phyloP scores from a whole-genome alignment of 164 flowering plant species.

The Protea cynaroides region DNA sequence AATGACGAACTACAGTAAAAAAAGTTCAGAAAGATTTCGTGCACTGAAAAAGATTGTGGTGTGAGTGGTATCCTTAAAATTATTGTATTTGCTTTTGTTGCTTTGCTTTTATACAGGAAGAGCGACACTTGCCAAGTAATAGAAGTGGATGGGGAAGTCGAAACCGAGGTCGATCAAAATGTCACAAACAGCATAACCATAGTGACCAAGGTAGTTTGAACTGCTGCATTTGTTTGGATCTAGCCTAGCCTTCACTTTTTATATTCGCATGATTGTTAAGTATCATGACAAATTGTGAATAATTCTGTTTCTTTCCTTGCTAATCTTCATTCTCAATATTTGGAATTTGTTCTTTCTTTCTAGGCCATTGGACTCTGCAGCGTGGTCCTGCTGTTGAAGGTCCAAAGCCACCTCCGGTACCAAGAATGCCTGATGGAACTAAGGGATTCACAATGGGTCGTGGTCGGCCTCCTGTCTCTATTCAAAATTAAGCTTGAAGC shows the following conservation, averaged over 20 bases:
- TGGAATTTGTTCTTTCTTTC: neutral
- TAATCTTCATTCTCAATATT: neutral
- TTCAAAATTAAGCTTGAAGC: conserved; percentile 10
- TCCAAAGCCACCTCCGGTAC: conserved; percentile 78
- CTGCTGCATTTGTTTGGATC: neutral
- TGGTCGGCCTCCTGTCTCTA: conserved; percentile 45
- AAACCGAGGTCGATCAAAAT: conserved; percentile 47
- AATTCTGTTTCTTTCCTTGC: no score
- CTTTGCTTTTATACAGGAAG: conserved; percentile 28
- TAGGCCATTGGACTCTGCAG: conserved; percentile 55
- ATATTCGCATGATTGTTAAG: neutral
- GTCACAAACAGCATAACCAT: conserved; percentile 34
- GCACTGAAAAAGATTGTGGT: neutral
- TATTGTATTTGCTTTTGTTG: neutral
- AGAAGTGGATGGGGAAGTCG: conserved; percentile 42
- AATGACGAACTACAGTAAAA: no score
- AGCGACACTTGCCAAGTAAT: conserved; percentile 37
- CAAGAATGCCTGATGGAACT: conserved; percentile 94
- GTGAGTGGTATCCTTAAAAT: neutral
- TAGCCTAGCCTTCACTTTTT: neutral
- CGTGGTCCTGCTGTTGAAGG: conserved; percentile 32
- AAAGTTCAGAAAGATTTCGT: no score
- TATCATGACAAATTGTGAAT: neutral
- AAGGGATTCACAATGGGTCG: conserved; percentile 88
- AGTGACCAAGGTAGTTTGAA: conserved; percentile 44